Base-by-base conservation (phyloP, 306 rosid genomes). In the Casuarina glauca region DNA sequence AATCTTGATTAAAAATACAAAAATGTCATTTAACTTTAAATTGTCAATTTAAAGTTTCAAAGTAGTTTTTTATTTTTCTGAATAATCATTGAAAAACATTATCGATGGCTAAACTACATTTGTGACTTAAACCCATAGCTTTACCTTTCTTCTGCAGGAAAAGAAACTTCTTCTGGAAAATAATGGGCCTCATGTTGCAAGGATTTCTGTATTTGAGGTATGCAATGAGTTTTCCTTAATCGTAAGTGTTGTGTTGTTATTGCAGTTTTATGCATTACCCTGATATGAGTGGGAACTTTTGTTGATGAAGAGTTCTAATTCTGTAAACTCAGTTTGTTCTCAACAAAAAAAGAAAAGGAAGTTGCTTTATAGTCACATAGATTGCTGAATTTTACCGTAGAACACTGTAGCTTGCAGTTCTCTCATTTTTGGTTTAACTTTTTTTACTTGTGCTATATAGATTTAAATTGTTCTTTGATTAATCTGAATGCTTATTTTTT, bases 161-260 rank as follows among this genome's bases (percentile, higher is more conserved):
- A 92, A 92, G 82, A 95, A 95, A 81, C 90, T 95, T 87, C 90
- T 92, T 69, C 80, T 95, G 89, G 97, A 95, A 51, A 87, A 86
- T 75, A 84, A 84, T 38, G 97, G 97, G 64, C 89, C 98, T 80
- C 97, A 79, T 86, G 70, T 91, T 83, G 97, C 89, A 64, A 87
- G 97, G 78, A 84, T 95, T 72, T 92, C 98, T 69, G 92, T 95
- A 62, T 90, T 75, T 66, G 98, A 95, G 98, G 98, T 95, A 45
- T 74, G 87, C 62, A 76, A 66, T 76, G 51, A 74, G 41, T 58
- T 78, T 42, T 41, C 35, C 45, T 69, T 53, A 64, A 62, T 69
- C 42, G 32, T 63, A 6, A 45, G 41, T 1, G 38, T n/a, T 74
- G 36, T 48, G 55, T 57, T 77, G 77, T 73, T 73, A 35, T 79